Percentiles rank a stretch among this genome's conserved stretches.
phyloP scores from a whole-genome alignment of 345 rosid genomes.

The Arabidopsis suecica region DNA sequence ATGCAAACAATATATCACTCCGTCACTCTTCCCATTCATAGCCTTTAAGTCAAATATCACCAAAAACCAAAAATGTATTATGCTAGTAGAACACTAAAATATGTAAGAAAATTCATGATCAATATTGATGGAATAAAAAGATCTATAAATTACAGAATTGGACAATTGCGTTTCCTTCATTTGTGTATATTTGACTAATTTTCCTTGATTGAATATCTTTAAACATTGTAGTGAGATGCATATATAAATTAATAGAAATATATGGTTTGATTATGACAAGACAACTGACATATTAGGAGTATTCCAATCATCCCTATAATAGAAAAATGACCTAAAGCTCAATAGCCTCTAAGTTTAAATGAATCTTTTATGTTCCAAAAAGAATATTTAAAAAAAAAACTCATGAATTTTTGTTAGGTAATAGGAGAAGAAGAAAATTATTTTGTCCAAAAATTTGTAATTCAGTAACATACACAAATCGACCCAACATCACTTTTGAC shows the following conservation, averaged over 20 bases:
- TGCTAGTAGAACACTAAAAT: background rate
- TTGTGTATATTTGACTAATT: slow-evolving; percentile 9
- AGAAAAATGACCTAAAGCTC: slow-evolving; percentile 22
- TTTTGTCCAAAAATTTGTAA: slow-evolving; percentile 23
- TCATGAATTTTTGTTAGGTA: slow-evolving; percentile 33
- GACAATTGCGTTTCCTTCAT: background rate
- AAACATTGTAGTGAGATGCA: slow-evolving; percentile 4
- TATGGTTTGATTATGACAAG: slow-evolving; percentile 29
- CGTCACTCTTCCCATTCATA: too few relatives aligned
- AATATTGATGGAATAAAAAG: background rate
- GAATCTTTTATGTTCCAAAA: slow-evolving; percentile 16
- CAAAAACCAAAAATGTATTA: background rate
- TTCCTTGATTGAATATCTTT: background rate
- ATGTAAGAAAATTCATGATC: background rate
- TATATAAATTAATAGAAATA: background rate
- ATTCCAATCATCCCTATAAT: slow-evolving; percentile 26
- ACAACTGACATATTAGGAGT: slow-evolving; percentile 26
- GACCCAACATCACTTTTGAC: slow-evolving; percentile 18
- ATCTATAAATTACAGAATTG: background rate
- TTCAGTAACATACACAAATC: background rate
- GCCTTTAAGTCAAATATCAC: too few relatives aligned
- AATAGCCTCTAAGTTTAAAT: slow-evolving; percentile 32
- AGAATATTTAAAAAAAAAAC: background rate
- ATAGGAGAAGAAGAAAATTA: background rate
- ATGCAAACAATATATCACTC: too few relatives aligned